These are phyloP conservation scores for Claviceps capensis DNA, from an alignment of 2,329 filamentous ascomycete species.

Conservation along the genomic window DNA sequence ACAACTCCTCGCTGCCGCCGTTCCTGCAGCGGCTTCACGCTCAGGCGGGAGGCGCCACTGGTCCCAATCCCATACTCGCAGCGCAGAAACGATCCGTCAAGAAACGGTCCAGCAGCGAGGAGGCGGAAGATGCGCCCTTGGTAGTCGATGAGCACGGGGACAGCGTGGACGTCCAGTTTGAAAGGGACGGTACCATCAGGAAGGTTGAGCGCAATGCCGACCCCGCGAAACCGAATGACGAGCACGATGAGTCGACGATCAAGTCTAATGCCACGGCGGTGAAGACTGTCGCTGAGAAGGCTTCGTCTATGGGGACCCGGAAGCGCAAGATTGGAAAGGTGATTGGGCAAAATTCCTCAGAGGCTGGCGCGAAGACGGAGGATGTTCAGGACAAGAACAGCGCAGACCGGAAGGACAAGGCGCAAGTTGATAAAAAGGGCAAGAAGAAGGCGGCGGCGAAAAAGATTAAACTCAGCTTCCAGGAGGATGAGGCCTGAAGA, in stretches of 20 bases:
- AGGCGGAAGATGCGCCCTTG: constrained; percentile 64
- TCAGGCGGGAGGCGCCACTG: constrained; percentile 32
- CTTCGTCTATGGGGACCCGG: constrained; percentile 23
- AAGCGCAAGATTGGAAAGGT: constrained; percentile 38
- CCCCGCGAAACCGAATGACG: constrained; percentile 9
- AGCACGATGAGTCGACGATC: constrained; percentile 11
- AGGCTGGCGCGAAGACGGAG: constrained; percentile 9
- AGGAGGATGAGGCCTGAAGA: constrained; percentile 36
- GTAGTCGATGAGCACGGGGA: constrained; percentile 63
- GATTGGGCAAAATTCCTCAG: constrained; percentile 20
- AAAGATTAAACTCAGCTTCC: constrained; percentile 57
- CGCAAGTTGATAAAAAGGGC: constrained; percentile 17
- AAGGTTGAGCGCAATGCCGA: constrained; percentile 11
- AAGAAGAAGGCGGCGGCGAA: constrained; percentile 40
- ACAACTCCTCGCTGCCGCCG: constrained; percentile 44
- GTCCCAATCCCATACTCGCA: constrained; percentile 39
- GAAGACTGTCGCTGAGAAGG: constrained; percentile 13
- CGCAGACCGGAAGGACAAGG: constrained; percentile 6
- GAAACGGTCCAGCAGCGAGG: constrained; percentile 47
- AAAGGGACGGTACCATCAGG: constrained; percentile 27
- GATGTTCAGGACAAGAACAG: constrained; percentile 5
- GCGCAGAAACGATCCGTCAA: constrained; percentile 34
- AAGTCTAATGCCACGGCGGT: constrained; percentile 16
- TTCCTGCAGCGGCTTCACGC: constrained; percentile 46
- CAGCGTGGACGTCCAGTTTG: constrained; percentile 37